phyloP scores from a whole-genome alignment of 345 rosid species.

The Citrus maxima region DNA sequence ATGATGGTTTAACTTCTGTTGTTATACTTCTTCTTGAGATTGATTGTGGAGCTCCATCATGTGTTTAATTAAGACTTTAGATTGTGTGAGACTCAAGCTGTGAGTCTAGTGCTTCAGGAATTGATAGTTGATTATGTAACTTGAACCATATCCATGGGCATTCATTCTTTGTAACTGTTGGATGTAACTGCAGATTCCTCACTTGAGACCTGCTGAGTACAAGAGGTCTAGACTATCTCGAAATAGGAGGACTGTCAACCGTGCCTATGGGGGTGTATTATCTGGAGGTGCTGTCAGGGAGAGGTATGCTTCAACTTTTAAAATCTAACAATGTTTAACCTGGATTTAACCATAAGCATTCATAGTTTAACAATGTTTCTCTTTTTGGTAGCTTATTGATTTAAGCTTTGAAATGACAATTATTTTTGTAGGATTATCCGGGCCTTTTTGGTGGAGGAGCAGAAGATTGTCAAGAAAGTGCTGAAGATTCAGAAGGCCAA shows the following conservation, averaged over 20 bases:
- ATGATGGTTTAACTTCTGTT: not conserved
- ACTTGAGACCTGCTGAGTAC: constrained; percentile 36
- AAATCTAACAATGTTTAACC: not conserved
- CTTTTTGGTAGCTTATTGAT: not conserved
- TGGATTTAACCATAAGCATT: not conserved
- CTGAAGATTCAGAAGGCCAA: constrained; percentile 27
- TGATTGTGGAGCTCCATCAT: not conserved
- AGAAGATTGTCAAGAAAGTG: constrained; percentile 38
- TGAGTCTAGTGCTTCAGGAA: not conserved
- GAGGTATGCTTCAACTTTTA: constrained; percentile 18
- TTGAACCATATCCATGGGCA: not conserved
- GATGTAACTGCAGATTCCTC: constrained; percentile 24
- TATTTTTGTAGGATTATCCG: constrained; percentile 22
- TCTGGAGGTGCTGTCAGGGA: constrained; percentile 37
- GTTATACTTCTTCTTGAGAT: not conserved
- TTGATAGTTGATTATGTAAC: not conserved
- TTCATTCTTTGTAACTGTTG: not conserved
- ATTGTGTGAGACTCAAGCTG: not conserved
- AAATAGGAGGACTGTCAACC: constrained; percentile 37
- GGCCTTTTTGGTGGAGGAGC: constrained; percentile 36
- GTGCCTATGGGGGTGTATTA: constrained; percentile 39
- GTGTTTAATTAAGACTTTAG: no score
- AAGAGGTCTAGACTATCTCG: constrained; percentile 36
- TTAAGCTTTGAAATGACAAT: not conserved
- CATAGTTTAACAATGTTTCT: not conserved